Evolutionary conservation across 345 rosid genomes (phyloP), one percentile per base, ranked within the genome.

Genomic region (Corchorus capsularis): DNA sequence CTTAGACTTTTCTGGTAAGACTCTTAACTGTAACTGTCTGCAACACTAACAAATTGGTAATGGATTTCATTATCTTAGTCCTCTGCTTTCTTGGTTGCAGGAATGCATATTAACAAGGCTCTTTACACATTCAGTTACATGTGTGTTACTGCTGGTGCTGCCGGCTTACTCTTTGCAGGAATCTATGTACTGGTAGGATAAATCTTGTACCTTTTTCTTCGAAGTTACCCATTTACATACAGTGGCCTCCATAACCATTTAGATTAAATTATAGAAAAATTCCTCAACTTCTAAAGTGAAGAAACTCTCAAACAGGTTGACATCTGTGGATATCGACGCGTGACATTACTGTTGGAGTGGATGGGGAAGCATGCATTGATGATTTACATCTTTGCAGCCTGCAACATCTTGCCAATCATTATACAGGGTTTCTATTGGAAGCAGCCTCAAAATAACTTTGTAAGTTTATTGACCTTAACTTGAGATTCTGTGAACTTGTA

Each of bases 61-160:
- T n/a, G 6, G 34, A 17, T 19, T 5, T 17, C 61, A 37, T 37
- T 6, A 35, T 53, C 39, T 60, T 17, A 41, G 11, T 41, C 41
- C 17, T 72, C 37, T 20, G 65, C 67, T 83, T 80, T 70, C 22
- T 76, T 57, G 39, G 0, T 50, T 71, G 54, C 47, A 94, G 97
- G 98, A 70, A 89, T 94, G 96, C 92, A 83, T 70, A 60, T 94
- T 81, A 94, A 92, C 81, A 94, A 94, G 84, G 91, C 91, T 80
- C 91, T 94, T 34, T 92, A 94, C 83, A 67, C 97, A 56, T 74
- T 89, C 66, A 94, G 98, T 87, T 94, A 89, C 84, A 84, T 84
- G 82, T 87, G 90, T 72, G 87, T 91, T 56, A 94, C 96, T 55
- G 84, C 91, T 22, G 92, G 93, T 15, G 91, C 87, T 57, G 88